Evolutionary conservation across 352 stramenopile species (phyloP).

Genomic region (Globisporangium okanoganense): DNA sequence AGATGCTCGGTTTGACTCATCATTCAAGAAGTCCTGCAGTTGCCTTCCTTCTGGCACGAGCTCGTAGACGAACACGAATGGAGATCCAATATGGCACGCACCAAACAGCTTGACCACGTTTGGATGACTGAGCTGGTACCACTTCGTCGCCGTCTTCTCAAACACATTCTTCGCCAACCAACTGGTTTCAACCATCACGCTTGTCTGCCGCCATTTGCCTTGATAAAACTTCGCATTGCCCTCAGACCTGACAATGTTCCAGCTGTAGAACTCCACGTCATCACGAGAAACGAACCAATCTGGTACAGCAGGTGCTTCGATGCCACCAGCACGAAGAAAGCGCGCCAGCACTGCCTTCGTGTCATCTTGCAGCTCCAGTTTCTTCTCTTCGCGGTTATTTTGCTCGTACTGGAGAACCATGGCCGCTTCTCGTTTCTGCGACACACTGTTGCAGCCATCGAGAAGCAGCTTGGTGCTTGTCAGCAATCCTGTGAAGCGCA

Average conservation of each 20-base stretch:
- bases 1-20: not conserved
- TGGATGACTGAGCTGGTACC: not conserved
- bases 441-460: too few relatives aligned
- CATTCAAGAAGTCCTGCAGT: not conserved
- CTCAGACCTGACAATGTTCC: not conserved
- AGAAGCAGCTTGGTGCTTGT: too few relatives aligned
- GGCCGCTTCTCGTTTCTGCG: too few relatives aligned
- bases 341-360: too few relatives aligned
- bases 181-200: not conserved
- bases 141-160: not conserved
- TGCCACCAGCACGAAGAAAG: conserved; percentile 39
- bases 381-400: too few relatives aligned
- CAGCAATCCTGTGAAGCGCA: too few relatives aligned
- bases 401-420: too few relatives aligned
- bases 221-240: not conserved
- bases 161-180: not conserved
- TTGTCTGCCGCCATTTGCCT: not conserved
- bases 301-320: not conserved
- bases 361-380: too few relatives aligned
- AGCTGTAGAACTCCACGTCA: not conserved
- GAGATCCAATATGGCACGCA: not conserved
- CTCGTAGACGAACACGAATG: not conserved
- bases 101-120: not conserved
- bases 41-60: not conserved
- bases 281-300: conserved; percentile 4